Evolutionary conservation across 495 filamentous ascomycete species (phyloP), one percentile per base, ranked within the genome.

Genomic region (Podospora anserina): DNA sequence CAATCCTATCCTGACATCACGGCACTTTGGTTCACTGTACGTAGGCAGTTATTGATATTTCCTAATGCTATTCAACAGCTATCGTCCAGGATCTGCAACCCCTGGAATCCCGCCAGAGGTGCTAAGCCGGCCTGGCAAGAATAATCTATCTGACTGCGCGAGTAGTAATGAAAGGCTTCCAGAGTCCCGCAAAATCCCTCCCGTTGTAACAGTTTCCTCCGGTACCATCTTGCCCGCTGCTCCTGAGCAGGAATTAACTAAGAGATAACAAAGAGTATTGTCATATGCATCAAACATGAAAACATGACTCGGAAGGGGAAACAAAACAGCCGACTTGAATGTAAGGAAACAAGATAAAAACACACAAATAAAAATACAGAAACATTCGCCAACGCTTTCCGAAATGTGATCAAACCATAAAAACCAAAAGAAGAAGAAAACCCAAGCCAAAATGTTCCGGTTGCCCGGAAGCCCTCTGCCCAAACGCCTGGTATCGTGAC

Each of bases 401-500:
- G 18, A 18, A 26, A 27, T 61, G 59, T 61, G 18, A 11, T 44
- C 65, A 19, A 7, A 63, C 23, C 4, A 59, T 18, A 7, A 64
- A 66, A 49, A 54, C 19, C 34, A 60, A 49, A 62, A 68, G 27
- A 23, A 68, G 27, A 23, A 23, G 23, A 67, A 66, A 62, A 65
- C 32, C 54, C 49, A 62, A 61, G 27, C 20, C 32, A 34, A 63
- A 44, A 59, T 63, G 44, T 63, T 71, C 72, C 74, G 69, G 70
- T 75, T 72, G 74, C 68, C 69, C 73, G 67, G 69, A 72, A 61
- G 71, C 65, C 58, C 62, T 28, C 44, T 44, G 58, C 67, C 66
- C 27, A 66, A 76, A 74, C 74, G 74, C 76, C 74, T 72, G 70
- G 76, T 75, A 76, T 76, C 72, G 67, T 74, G 70, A 54, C 71